phyloP scores from a whole-genome alignment of 768 basidiomycete genomes.

The Xerocomellus dryophilus region DNA sequence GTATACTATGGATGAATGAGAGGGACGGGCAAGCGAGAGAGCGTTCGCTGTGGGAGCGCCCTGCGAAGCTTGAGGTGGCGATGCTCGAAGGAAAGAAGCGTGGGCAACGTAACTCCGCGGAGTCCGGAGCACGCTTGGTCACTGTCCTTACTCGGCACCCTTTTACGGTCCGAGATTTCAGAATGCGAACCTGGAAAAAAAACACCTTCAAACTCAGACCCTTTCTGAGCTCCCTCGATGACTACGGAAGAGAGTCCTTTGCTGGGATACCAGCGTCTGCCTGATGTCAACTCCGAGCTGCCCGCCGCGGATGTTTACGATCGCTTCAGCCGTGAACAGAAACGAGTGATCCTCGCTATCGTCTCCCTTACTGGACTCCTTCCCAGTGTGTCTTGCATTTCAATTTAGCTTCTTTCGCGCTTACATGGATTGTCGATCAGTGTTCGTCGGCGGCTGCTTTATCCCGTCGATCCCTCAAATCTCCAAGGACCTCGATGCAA shows the following conservation, averaged over 20 bases:
- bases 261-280: constrained; percentile 9
- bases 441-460: constrained; percentile 67
- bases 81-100: no score
- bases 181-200: background rate
- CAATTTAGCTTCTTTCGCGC: background rate
- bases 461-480: constrained; percentile 75
- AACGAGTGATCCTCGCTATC: constrained; percentile 53
- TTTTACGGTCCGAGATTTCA: no score
- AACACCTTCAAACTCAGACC: background rate
- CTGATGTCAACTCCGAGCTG: background rate
- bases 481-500: constrained; percentile 58
- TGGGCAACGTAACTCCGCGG: no score
- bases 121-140: no score
- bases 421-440: constrained; percentile 34
- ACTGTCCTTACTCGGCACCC: no score
- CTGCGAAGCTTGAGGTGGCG: no score
- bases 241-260: constrained; percentile 31
- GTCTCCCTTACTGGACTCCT: constrained; percentile 61
- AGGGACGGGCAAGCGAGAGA: no score
- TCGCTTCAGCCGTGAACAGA: constrained; percentile 52
- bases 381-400: constrained; percentile 44
- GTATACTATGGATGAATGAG: no score
- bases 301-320: constrained; percentile 44
- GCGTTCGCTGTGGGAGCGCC: no score
- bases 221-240: constrained; percentile 8